A percentile compares a stretch with the other conserved stretches of the same genome.
Evolutionary conservation across 2,329 filamentous ascomycete genomes (phyloP).

Genomic region (Triangularia verruculosa): DNA sequence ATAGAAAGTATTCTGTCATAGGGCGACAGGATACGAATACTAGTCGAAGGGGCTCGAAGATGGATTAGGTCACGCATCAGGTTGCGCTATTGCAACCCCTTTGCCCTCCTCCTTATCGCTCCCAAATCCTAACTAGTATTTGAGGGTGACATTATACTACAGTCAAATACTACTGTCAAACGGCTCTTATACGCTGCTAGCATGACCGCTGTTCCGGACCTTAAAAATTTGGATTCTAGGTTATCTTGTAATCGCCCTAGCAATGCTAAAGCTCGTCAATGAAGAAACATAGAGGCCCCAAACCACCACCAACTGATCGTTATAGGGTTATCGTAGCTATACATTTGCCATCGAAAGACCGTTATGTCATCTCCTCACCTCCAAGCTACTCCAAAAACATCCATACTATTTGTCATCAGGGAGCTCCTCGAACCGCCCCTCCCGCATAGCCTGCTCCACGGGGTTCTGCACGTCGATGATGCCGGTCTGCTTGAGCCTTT

Average conservation of each 20-base stretch:
- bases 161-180: too few relatives aligned
- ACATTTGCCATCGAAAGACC: not conserved
- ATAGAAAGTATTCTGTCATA: too few relatives aligned
- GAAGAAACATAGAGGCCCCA: not conserved
- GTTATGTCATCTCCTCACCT: not conserved
- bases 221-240: not conserved
- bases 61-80: too few relatives aligned
- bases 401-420: slow-evolving; percentile 47
- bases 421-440: slow-evolving; percentile 70
- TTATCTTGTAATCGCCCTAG: not conserved
- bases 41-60: too few relatives aligned
- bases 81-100: too few relatives aligned
- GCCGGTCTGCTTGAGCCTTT: slow-evolving; percentile 73
- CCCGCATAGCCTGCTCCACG: slow-evolving; percentile 64
- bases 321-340: not conserved
- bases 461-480: slow-evolving; percentile 78
- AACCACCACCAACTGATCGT: not conserved
- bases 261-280: not conserved
- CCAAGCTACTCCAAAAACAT: not conserved
- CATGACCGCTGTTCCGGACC: not conserved
- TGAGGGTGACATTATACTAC: too few relatives aligned
- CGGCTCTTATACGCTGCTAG: too few relatives aligned
- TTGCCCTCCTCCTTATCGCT: too few relatives aligned
- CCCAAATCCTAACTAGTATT: too few relatives aligned
- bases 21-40: too few relatives aligned